Base-by-base conservation (phyloP, 2,329 filamentous ascomycete genomes). In the Hypomyces rosellus region DNA sequence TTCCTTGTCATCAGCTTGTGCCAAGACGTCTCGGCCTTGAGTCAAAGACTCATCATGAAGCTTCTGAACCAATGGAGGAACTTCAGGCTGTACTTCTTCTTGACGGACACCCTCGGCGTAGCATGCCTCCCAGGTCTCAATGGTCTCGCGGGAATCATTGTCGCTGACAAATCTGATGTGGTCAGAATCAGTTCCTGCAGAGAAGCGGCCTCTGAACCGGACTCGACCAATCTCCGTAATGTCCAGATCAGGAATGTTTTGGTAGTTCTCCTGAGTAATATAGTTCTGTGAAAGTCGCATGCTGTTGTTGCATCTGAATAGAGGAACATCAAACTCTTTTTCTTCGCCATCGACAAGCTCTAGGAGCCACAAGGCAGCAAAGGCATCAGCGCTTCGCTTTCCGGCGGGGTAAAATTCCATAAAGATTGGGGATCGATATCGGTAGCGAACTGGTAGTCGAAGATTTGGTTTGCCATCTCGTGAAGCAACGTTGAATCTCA, bases 81-180 rank as follows among this genome's bases (percentile, higher is more conserved):
- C 74, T 61, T 95, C 86, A 20, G 83, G 78, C 9, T 78, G 72
- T 1, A 96, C 89, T 25, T 82, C 78, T 49, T 84, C 79, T 13
- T 76, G 70, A 2, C 93, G 82, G 0, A 96, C 88, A 12, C 92
- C 92, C 66, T 97, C 91, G 0, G 89, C 83, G 38, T 86, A 81
- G 65, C 92, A 96, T 1, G 90, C 88, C 67, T 96, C 90, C 89
- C 91, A 97, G 0, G 86, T 88, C 70, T 97, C 92, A 56, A 89
- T 95, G 0, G 91, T 96, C 73, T 97, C 93, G 33, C 92, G 85
- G 1, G 86, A 85, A 64, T 95, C 84, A 61, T 95, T 96, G 66
- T 95, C 88, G 44, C 83, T 80, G 18, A 96, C 84, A 59, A 96
- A 96, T 1, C 76, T 77, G 57, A 88, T 79, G 64, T 97, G 93